phyloP scores from a whole-genome alignment of 192 early-diverging fungal genomes.

The Globomyces pollinis-pini region DNA sequence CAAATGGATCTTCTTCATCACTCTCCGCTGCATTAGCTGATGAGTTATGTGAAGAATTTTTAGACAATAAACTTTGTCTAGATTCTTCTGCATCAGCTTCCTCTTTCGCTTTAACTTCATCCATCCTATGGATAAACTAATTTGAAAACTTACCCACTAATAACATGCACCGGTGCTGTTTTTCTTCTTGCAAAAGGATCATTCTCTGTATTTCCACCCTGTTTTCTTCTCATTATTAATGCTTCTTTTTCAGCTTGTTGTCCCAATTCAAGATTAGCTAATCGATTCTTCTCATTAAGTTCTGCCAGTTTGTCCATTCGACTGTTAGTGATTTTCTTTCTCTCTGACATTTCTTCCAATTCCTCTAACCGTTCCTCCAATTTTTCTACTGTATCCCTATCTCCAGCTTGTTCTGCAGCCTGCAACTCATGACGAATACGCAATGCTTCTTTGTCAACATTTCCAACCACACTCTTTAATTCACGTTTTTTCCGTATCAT shows the following conservation, averaged over 20 bases:
- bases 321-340: not conserved
- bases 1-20: conserved; percentile 14
- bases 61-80: too few species aligned
- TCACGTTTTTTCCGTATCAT: conserved; percentile 19
- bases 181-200: conserved; percentile 12
- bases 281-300: conserved; percentile 5
- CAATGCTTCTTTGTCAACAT: conserved; percentile 10
- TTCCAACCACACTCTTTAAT: conserved; percentile 2
- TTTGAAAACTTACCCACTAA: not conserved
- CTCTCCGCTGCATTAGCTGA: not conserved
- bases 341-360: conserved; percentile 8
- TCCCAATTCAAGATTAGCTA: not conserved
- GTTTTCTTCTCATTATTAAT: not conserved
- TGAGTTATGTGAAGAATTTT: not conserved
- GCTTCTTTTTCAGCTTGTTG: conserved; percentile 3
- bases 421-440: conserved; percentile 3
- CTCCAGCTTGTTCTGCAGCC: conserved; percentile 2
- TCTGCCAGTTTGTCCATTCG: not conserved
- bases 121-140: not conserved
- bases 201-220: conserved; percentile 6
- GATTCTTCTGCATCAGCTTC: not conserved
- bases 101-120: not conserved
- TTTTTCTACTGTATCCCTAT: conserved; percentile 3
- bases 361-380: conserved; percentile 10
- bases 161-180: not conserved